Evolutionary conservation across 2,329 filamentous ascomycete species (phyloP), one percentile per base, ranked within the genome.

Genomic region (Alternaria conjuncta): DNA sequence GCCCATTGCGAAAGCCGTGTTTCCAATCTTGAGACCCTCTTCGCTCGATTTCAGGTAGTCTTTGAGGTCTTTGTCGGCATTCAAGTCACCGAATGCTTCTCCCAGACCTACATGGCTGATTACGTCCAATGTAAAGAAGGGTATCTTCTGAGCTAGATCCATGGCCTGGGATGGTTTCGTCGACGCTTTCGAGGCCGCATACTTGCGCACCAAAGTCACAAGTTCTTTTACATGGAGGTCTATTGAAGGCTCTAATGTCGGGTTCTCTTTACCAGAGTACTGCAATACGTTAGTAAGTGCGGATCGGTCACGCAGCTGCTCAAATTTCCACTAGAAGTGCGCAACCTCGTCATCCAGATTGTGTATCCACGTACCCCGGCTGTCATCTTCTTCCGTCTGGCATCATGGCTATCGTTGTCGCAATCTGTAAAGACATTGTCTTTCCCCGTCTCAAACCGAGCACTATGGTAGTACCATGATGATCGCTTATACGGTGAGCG

Each of bases 221-320:
- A 87, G 72, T 11, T 85, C 81, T 30, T 76, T 65, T 8, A 88
- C 73, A 11, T 83, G 81, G 6, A 76, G 64, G 61, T 89, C 84
- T 25, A 89, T 82, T 5, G 83, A 80, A 0, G 72, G 67, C 63
- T 88, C 86, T 3, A 88, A 73, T 1, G 80, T 78, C 2, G 81
- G 78, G 36, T 88, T 87, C 54, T 88, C 86, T 57, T 85, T 83
- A 3, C 86, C 86, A 3, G 86, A 84, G 68, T 88, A 89, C 85
- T 79, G 30, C 10, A 18, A 43, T 6, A 20, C 6, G 55, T 74
- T 47, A 67, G 66, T 6, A 25, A 46, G 18, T n/a, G 21, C 18
- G n/a, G n/a, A 7, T 21, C 5, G 15, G 20, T 5, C 26, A 28
- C 46, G 21, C 8, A 15, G 4, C 30, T 13, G 23, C 13, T 4